Evolutionary conservation across 2,329 filamentous ascomycete genomes (phyloP).

Genomic region (Epichloe baconii): DNA sequence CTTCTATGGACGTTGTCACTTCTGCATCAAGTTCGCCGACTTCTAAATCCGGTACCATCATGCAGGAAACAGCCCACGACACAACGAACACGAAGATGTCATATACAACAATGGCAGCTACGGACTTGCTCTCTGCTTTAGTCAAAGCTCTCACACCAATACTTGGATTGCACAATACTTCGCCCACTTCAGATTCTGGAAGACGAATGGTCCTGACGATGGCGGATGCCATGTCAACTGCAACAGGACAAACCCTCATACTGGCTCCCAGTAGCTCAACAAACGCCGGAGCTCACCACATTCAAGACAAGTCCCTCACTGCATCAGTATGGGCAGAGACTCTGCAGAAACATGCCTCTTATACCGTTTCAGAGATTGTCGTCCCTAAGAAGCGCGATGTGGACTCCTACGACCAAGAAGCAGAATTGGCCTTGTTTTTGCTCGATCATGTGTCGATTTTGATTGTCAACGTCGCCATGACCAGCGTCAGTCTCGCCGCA

Average conservation of each 20-base stretch:
- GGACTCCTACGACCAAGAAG: neutral
- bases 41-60: neutral
- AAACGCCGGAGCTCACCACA: neutral
- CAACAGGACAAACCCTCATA: neutral
- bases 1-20: neutral
- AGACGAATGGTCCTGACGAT: neutral
- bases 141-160: slow-evolving; percentile 7
- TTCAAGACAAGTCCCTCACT: neutral
- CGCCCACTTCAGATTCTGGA: neutral
- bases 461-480: slow-evolving; percentile 8
- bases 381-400: neutral
- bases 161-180: neutral
- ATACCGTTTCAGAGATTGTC: neutral
- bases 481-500: slow-evolving; percentile 10
- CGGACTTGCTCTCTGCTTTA: slow-evolving; percentile 8
- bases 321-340: neutral
- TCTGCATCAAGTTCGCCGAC: neutral
- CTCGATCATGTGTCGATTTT: slow-evolving; percentile 9
- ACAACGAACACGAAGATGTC: neutral
- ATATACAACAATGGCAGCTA: neutral
- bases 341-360: neutral
- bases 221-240: neutral
- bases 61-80: neutral
- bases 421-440: slow-evolving; percentile 6
- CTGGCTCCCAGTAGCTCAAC: neutral